Percentiles rank a stretch among this genome's conserved stretches.
Conservation (phyloP, 2,329 filamentous ascomycete species). For the Verticillium alfalfae region DNA sequence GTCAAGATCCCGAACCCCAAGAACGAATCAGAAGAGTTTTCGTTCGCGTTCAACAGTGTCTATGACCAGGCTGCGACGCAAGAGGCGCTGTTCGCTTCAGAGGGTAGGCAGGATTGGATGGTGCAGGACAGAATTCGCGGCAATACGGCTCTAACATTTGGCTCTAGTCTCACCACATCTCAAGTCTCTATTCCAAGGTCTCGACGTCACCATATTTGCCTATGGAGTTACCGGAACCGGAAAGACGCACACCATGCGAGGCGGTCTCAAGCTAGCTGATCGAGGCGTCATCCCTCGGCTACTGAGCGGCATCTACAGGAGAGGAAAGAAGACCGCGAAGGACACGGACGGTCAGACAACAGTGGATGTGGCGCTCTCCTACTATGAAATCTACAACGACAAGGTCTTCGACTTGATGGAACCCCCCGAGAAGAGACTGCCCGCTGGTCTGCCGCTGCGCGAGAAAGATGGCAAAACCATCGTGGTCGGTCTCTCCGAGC, state of each 20-base stretch:
- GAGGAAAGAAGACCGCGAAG: constrained; percentile 79
- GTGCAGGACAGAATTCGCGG: background rate
- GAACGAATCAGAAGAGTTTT: constrained; percentile 85
- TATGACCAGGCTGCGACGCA: constrained; percentile 78
- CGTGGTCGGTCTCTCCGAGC: constrained; percentile 80
- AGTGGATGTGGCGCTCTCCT: constrained; percentile 74
- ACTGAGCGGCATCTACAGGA: constrained; percentile 78
- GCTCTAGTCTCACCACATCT: constrained; percentile 74
- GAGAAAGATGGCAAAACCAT: constrained; percentile 84
- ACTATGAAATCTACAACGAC: constrained; percentile 97
- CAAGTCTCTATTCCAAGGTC: constrained; percentile 85
- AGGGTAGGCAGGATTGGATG: constrained; percentile 54
- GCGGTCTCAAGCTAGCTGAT: constrained; percentile 78
- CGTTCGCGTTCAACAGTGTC: constrained; percentile 90
- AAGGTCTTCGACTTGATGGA: constrained; percentile 91
- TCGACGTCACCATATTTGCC: constrained; percentile 85
- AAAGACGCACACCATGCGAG: constrained; percentile 95
- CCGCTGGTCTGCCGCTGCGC: constrained; percentile 73
- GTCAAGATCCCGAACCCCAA: constrained; percentile 92
- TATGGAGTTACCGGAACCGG: constrained; percentile 92
- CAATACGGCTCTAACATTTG: background rate
- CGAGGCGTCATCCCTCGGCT: constrained; percentile 83
- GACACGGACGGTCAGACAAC: constrained; percentile 65
- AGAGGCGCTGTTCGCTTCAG: constrained; percentile 80
- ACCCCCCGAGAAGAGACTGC: constrained; percentile 77